Evolutionary conservation across 2,329 filamentous ascomycete genomes (phyloP).

Genomic region (Cladophialophora exuberans): DNA sequence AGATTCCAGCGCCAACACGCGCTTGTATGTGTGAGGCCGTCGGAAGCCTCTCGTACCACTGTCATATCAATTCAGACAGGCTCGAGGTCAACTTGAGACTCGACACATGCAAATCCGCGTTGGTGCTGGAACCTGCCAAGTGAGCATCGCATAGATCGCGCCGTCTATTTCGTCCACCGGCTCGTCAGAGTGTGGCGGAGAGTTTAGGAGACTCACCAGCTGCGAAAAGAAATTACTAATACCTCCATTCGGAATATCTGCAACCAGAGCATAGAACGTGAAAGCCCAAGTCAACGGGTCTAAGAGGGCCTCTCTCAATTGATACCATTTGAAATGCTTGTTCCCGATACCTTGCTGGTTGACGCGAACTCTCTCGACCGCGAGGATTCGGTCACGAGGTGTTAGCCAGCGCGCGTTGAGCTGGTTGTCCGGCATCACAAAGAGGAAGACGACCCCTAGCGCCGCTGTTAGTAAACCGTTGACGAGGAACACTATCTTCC

Average conservation of each 20-base stretch:
- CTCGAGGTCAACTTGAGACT: too few species aligned
- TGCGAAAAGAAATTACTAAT: slow-evolving; percentile 65
- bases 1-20: too few species aligned
- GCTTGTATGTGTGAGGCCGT: too few species aligned
- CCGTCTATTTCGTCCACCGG: too few species aligned
- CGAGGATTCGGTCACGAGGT: slow-evolving; percentile 67
- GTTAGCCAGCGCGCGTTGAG: slow-evolving; percentile 65
- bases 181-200: too few species aligned
- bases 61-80: too few species aligned
- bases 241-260: slow-evolving; percentile 63
- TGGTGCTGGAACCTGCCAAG: not conserved
- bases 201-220: slow-evolving; percentile 50
- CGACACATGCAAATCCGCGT: too few species aligned
- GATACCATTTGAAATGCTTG: slow-evolving; percentile 69
- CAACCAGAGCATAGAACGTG: slow-evolving; percentile 59
- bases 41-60: too few species aligned
- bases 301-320: slow-evolving; percentile 62
- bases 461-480: slow-evolving; percentile 57
- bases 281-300: slow-evolving; percentile 66
- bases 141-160: not conserved
- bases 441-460: slow-evolving; percentile 55
- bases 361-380: slow-evolving; percentile 70
- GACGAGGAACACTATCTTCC: slow-evolving; percentile 66
- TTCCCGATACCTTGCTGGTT: slow-evolving; percentile 78
- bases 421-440: slow-evolving; percentile 62